Evolutionary conservation across 495 filamentous ascomycete genomes (phyloP).

Genomic region (Lepraria neglecta): DNA sequence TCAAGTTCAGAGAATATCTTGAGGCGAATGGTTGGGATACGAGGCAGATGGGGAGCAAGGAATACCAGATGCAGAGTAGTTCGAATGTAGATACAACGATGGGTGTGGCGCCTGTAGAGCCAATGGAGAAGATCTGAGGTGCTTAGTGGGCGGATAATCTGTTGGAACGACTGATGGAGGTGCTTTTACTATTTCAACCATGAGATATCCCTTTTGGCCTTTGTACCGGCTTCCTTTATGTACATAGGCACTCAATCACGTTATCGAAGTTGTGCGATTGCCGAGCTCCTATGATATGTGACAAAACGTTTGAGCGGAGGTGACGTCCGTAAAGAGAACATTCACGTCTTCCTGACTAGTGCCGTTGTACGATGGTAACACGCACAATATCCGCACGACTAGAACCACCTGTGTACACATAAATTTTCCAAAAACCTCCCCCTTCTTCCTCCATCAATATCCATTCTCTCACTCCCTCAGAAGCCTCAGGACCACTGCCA

Average conservation of each 20-base stretch:
- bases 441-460: neutral
- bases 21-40: constrained; percentile 64
- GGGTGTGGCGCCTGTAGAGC: constrained; percentile 6
- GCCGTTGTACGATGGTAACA: neutral
- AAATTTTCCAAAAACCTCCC: too few relatives aligned
- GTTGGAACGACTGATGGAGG: neutral
- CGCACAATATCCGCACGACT: constrained; percentile 1
- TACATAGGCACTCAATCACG: neutral
- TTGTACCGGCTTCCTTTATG: neutral
- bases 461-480: neutral
- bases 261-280: neutral
- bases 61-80: constrained; percentile 23
- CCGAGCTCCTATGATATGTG: neutral
- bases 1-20: constrained; percentile 63
- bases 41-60: constrained; percentile 52
- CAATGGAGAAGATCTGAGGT: neutral
- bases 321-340: too few relatives aligned
- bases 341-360: too few relatives aligned
- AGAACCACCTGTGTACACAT: neutral
- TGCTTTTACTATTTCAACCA: neutral
- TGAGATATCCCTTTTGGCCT: constrained; percentile 8
- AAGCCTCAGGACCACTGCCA: neutral
- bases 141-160: neutral
- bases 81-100: constrained; percentile 18
- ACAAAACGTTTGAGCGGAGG: too few relatives aligned